Percentiles rank a stretch among this genome's conserved stretches.
phyloP scores from a whole-genome alignment of 1,139 yeast genomes.

The Debaryomyces udenii region DNA sequence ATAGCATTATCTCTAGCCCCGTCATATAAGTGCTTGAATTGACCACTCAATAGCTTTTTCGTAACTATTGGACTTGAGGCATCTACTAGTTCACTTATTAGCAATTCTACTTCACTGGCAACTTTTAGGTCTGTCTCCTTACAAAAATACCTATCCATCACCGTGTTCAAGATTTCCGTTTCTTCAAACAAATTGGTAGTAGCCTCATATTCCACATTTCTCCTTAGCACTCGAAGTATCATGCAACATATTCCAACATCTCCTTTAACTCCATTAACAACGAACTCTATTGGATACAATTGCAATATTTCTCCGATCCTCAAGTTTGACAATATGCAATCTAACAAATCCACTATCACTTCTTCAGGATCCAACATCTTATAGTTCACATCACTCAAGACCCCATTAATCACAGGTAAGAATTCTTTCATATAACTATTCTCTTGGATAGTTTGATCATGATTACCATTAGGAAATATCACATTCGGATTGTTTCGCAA shows the following conservation, averaged over 20 bases:
- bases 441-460: not conserved
- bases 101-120: slow-evolving; percentile 24
- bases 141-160: slow-evolving; percentile 8
- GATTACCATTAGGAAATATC: not conserved
- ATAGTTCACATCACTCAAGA: slow-evolving; percentile 18
- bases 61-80: slow-evolving; percentile 8
- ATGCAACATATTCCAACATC: slow-evolving; percentile 6
- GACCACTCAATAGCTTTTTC: slow-evolving; percentile 13
- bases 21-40: slow-evolving; percentile 8
- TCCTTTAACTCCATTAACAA: slow-evolving; percentile 15
- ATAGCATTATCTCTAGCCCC: slow-evolving; percentile 13
- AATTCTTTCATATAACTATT: not conserved
- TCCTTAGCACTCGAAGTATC: slow-evolving; percentile 10
- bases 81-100: slow-evolving; percentile 14
- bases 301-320: slow-evolving; percentile 22
- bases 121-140: slow-evolving; percentile 17
- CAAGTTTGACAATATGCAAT: slow-evolving; percentile 23
- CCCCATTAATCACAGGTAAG: slow-evolving; percentile 5
- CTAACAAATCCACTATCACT: slow-evolving; percentile 25
- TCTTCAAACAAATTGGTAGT: slow-evolving; percentile 9
- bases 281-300: slow-evolving; percentile 26
- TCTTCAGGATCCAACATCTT: slow-evolving; percentile 26
- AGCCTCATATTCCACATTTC: slow-evolving; percentile 15
- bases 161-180: slow-evolving; percentile 3
- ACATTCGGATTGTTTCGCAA: not conserved